phyloP scores from a whole-genome alignment of 1,284 basidiomycete species.

The Austroboletus rostrupii region DNA sequence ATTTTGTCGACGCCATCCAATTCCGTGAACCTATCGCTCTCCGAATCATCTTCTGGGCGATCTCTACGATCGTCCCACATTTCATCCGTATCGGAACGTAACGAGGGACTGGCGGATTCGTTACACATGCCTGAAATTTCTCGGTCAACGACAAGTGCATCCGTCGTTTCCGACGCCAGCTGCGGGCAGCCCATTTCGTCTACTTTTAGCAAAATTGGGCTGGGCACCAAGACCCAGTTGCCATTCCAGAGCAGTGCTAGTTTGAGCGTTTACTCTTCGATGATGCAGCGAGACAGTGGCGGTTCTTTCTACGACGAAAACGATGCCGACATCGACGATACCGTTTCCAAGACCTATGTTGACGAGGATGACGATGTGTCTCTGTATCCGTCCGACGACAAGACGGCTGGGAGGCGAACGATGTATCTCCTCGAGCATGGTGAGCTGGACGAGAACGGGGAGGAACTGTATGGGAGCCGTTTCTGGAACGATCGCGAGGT shows the following conservation, averaged over 20 bases:
- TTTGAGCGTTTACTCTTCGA: conserved; percentile 18
- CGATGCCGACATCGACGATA: conserved; percentile 22
- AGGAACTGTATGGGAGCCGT: conserved; percentile 21
- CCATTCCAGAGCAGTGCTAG: conserved; percentile 18
- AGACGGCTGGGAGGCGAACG: conserved; percentile 33
- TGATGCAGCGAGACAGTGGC: conserved; percentile 15
- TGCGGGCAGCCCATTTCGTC: conserved; percentile 16
- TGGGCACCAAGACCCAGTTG: conserved; percentile 12
- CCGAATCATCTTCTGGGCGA: conserved; percentile 29
- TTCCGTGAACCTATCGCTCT: conserved; percentile 18
- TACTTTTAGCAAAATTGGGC: conserved; percentile 1
- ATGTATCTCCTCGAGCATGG: conserved; percentile 32
- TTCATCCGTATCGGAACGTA: conserved; percentile 21
- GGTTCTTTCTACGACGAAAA: conserved; percentile 19
- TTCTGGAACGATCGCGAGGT: conserved; percentile 16
- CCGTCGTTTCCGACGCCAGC: conserved; percentile 18
- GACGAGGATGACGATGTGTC: conserved; percentile 28
- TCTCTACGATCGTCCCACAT: conserved; percentile 23
- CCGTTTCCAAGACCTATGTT: conserved; percentile 6
- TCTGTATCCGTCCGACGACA: conserved; percentile 29
- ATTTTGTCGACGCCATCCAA: conserved; percentile 4
- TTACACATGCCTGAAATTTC: conserved; percentile 7
- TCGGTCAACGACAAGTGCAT: conserved; percentile 22
- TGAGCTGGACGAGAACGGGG: conserved; percentile 20
- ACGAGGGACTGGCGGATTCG: conserved; percentile 8